A percentile compares a stretch with the other conserved stretches of the same genome.
Evolutionary conservation across 2,329 filamentous ascomycete genomes (phyloP).

Genomic region (Cladophialophora carrionii): DNA sequence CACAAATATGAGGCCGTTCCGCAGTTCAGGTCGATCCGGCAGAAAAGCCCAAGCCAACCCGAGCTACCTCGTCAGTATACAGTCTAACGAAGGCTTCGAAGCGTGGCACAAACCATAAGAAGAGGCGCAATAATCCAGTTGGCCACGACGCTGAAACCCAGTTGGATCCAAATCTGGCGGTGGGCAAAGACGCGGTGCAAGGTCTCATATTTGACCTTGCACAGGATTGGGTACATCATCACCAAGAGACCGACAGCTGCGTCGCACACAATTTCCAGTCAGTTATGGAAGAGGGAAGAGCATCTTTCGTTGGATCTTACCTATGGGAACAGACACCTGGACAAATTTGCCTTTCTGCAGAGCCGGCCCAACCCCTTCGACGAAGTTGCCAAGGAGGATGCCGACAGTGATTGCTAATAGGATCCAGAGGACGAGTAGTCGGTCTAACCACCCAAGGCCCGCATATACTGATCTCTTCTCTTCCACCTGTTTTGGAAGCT

Average conservation of each 20-base stretch:
- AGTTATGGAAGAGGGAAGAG: not conserved
- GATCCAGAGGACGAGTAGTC: slow-evolving; percentile 72
- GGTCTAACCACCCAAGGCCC: slow-evolving; percentile 62
- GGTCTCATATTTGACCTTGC: slow-evolving; percentile 79
- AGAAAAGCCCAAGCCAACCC: slow-evolving; percentile 56
- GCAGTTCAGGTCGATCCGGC: slow-evolving; percentile 53
- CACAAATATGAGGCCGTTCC: slow-evolving; percentile 75
- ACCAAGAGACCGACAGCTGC: slow-evolving; percentile 76
- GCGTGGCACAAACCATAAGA: slow-evolving; percentile 61
- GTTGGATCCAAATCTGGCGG: slow-evolving; percentile 72
- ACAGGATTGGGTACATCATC: slow-evolving; percentile 94
- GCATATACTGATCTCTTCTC: slow-evolving; percentile 45
- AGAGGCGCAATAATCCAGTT: slow-evolving; percentile 85
- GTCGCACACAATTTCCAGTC: not conserved
- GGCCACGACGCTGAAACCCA: slow-evolving; percentile 71
- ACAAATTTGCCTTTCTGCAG: slow-evolving; percentile 74
- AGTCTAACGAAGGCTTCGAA: not conserved
- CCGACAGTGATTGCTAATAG: slow-evolving; percentile 75
- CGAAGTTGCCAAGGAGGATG: slow-evolving; percentile 75
- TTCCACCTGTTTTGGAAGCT: not conserved
- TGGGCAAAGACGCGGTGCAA: slow-evolving; percentile 68
- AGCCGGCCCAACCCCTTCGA: slow-evolving; percentile 62
- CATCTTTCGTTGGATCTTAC: slow-evolving; percentile 45
- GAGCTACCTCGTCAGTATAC: slow-evolving; percentile 48
- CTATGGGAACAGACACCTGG: slow-evolving; percentile 68